Evolutionary conservation across 2,329 filamentous ascomycete species (phyloP), one percentile per base, ranked within the genome.

Genomic region (Diplodia seriata): DNA sequence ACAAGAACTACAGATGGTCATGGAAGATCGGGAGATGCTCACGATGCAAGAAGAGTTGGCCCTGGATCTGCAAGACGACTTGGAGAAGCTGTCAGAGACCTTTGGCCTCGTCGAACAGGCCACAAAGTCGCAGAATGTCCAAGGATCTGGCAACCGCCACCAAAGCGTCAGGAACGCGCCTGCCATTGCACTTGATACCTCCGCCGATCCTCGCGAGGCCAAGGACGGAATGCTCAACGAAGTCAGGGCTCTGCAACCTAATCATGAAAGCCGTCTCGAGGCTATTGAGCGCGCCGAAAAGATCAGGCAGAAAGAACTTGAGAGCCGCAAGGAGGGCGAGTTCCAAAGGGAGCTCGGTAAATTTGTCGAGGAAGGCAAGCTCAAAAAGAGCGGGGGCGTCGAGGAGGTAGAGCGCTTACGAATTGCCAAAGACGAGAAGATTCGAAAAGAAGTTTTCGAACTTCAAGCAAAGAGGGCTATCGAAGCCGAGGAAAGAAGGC

Each of bases 241-340:
- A 82, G 94, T 99, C 54, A 89, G 95, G 53, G 95, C 95, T 3
- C 83, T 99, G 55, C 92, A 95, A 76, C 94, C 94, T 1, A 98
- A 99, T 75, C 95, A 99, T 78, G 93, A 97, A 78, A 89, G 92
- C 72, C 87, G 95, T 43, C 84, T 99, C 0, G 95, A 98, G 80
- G 95, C 95, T 43, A 99, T 99, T 72, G 94, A 98, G 78, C 89
- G 95, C n/a, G 95, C 95, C 0, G 95, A 98, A 81, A 95, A 94
- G 81, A 85, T 93, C 8, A 86, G 95, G 26, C 91, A 95, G 79
- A 93, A 92, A 76, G 95, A 99, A 76, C 85, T 99, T 0, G 91
- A 92, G 76, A 90, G 84, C 70, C 87, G 95, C 2, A 85, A 84
- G 20, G 86, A 86, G 31, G 91, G 90, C 43, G 91, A 92, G 36